Evolutionary conservation across 1,284 basidiomycete genomes (phyloP).

Genomic region (Ganoderma lingzhi): DNA sequence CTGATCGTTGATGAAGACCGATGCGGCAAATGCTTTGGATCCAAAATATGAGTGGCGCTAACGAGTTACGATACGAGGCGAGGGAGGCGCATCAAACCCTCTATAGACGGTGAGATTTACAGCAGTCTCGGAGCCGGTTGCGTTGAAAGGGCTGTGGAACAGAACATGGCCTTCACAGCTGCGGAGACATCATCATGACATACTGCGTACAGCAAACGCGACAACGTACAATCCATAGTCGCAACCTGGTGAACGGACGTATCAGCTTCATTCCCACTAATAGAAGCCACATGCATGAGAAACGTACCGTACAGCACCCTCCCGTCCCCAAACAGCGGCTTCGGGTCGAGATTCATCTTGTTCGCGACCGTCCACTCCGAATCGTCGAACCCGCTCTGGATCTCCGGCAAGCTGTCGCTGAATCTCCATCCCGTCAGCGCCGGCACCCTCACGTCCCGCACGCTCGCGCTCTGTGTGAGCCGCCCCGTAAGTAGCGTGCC

Average conservation of each 20-base stretch:
- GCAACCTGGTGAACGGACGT: conserved; percentile 49
- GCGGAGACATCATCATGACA: not conserved
- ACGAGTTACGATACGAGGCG: not conserved
- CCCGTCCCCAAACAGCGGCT: conserved; percentile 76
- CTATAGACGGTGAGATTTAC: conserved; percentile 82
- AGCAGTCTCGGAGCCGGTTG: conserved; percentile 62
- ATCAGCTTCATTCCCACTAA: not conserved
- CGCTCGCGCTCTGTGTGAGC: conserved; percentile 29
- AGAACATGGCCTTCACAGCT: conserved; percentile 83
- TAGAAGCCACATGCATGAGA: not conserved
- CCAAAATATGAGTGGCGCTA: not conserved
- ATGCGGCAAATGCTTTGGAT: conserved; percentile 73
- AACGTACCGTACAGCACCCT: conserved; percentile 65
- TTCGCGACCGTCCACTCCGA: conserved; percentile 69
- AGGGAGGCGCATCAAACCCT: conserved; percentile 66
- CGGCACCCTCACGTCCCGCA: conserved; percentile 42
- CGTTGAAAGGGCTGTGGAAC: conserved; percentile 82
- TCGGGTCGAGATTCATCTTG: conserved; percentile 70
- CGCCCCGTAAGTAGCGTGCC: conserved; percentile 37
- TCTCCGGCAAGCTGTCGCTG: conserved; percentile 76
- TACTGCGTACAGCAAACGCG: not conserved
- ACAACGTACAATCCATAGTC: conserved; percentile 80
- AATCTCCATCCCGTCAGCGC: conserved; percentile 71
- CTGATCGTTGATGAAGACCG: conserved; percentile 78
- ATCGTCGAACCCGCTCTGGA: conserved; percentile 63